phyloP scores from a whole-genome alignment of 495 filamentous ascomycete genomes.

The Entonaema liquescens region DNA sequence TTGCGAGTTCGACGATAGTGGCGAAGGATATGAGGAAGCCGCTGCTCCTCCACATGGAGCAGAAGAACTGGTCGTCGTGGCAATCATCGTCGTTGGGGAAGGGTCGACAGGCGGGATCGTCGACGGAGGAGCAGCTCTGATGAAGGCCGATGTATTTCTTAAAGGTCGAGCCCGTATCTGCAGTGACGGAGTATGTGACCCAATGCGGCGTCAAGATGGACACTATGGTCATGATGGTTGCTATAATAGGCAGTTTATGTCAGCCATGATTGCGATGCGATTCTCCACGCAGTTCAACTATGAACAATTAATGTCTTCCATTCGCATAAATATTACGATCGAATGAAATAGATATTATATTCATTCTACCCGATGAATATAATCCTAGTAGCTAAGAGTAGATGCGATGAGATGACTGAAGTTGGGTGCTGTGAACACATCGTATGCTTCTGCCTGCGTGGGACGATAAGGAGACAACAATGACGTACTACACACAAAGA shows the following conservation, averaged over 20 bases:
- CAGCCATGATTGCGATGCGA: background rate
- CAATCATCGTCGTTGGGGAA: constrained; percentile 75
- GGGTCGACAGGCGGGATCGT: constrained; percentile 49
- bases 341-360: background rate
- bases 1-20: constrained; percentile 77
- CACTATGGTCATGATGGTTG: constrained; percentile 77
- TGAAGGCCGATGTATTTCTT: constrained; percentile 82
- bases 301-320: background rate
- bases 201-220: constrained; percentile 80
- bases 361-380: background rate
- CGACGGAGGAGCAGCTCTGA: constrained; percentile 70
- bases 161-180: constrained; percentile 60
- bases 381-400: background rate
- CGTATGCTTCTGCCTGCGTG: constrained; percentile 30
- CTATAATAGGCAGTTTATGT: constrained; percentile 53
- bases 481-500: constrained; percentile 68
- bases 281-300: background rate
- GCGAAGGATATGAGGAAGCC: constrained; percentile 88
- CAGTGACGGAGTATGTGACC: constrained; percentile 75
- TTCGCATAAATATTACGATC: constrained; percentile 3
- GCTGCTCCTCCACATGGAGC: constrained; percentile 87
- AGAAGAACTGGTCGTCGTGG: constrained; percentile 78
- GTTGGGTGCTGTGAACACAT: constrained; percentile 17
- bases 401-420: background rate
- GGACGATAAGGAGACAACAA: constrained; percentile 30